phyloP scores from a whole-genome alignment of 257 asterid species.

The Nicotiana undulata region DNA sequence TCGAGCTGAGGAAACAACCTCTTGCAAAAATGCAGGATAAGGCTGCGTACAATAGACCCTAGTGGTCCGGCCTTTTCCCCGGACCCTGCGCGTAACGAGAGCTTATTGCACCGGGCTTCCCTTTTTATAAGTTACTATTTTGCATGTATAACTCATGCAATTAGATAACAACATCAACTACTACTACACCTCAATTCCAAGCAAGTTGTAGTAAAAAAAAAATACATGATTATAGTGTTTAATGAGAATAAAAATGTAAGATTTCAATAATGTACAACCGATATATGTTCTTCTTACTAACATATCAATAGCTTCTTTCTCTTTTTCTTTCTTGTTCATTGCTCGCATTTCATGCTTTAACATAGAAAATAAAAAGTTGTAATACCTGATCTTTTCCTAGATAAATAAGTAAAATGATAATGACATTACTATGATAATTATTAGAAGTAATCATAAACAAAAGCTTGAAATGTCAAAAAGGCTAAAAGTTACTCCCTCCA shows the following conservation, averaged over 20 bases:
- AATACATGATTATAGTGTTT: too few species aligned
- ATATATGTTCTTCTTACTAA: too few species aligned
- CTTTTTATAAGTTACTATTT: not conserved
- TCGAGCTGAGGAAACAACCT: too few species aligned
- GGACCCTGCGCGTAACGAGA: too few species aligned
- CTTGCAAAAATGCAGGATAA: too few species aligned
- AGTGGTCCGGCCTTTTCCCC: too few species aligned
- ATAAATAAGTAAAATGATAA: not conserved
- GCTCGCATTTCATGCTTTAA: not conserved
- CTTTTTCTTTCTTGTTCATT: not conserved
- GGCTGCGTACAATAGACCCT: too few species aligned
- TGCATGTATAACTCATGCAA: not conserved
- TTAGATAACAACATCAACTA: not conserved
- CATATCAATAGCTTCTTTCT: too few species aligned
- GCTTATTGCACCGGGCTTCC: too few species aligned
- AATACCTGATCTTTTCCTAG: not conserved
- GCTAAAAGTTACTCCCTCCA: not conserved
- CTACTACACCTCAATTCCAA: not conserved
- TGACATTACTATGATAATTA: not conserved
- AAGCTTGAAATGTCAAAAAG: not conserved
- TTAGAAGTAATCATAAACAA: not conserved
- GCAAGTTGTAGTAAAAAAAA: too few species aligned
- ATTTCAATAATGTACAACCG: too few species aligned
- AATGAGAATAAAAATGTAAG: too few species aligned
- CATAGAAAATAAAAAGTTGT: not conserved